Base-by-base conservation (phyloP, 1,284 basidiomycete genomes). In the Ganoderma multipileum region DNA sequence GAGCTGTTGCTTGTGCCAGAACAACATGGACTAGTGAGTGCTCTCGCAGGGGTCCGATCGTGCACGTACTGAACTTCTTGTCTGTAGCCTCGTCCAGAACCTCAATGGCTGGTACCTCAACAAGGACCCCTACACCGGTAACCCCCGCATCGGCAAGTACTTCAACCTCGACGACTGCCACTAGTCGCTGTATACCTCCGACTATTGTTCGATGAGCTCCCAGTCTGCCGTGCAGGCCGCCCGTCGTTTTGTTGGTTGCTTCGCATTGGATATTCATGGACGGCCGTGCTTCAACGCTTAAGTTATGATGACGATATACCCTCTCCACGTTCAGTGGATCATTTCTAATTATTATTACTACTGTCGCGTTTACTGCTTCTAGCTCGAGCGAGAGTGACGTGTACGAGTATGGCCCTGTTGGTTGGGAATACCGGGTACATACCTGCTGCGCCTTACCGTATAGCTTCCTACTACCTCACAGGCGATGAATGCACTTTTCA, bases 91-190 rank as follows among this genome's bases (percentile, higher is more conserved):
- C 26, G 86, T 89, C 69, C 92, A 95, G 79, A 87, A 89, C 75
- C 77, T 93, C 75, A 96, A 96, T 76, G 95, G 93, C 38, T 96
- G 93, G 92, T 76, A 89, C 69, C 89, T 89, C 78, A 88, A 88
- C 78, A 81, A 86, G 68, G 81, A 91, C 75, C 86, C 89, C 0
- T 88, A 90, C 76, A 73, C 80, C 47, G 80, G 58, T 14, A 60
- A 7, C 58, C 58, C 79, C 20, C 82, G 79, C 57, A 83, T 94
- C 26, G 92, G 92, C 65, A 83, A 86, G 75, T 94, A 89, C 82
- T 89, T 88, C 83, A 93, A 93, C 80, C 83, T 93, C 66, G 83
- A 89, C 65, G 71, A 72, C 65, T 91, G 89, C 80, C 38, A 36
- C 23, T 57, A 41, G n/a, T 26, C 9, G 14, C 8, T 3, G 4